Evolutionary conservation across 495 filamentous ascomycete genomes (phyloP).

Genomic region (Elasticomyces elasticus): DNA sequence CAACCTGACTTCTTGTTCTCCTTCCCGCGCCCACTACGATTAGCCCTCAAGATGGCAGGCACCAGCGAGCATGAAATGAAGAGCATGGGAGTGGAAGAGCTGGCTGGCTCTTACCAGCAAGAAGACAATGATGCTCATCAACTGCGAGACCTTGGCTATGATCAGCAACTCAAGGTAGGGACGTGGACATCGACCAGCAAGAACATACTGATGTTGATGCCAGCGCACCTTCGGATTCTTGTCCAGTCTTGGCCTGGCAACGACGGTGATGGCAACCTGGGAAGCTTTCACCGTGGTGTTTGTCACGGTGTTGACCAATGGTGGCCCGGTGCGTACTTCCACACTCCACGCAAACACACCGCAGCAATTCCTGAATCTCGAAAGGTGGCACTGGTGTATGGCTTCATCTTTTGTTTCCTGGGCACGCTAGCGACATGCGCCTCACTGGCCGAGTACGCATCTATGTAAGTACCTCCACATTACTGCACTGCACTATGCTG

Average conservation of each 20-base stretch:
- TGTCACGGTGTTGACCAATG: conserved; percentile 6
- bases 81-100: no score
- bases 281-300: conserved; percentile 4
- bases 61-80: no score
- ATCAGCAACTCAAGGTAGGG: neutral
- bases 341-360: no score
- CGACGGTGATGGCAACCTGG: conserved; percentile 9
- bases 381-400: conserved; percentile 9
- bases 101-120: neutral
- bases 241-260: conserved; percentile 4
- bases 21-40: no score
- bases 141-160: neutral
- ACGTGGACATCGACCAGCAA: no score
- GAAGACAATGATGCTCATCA: neutral
- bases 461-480: conserved; percentile 4
- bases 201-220: neutral
- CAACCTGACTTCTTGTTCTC: no score
- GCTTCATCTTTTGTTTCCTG: conserved; percentile 12
- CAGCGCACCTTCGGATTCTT: conserved; percentile 7
- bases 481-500: neutral
- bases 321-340: neutral
- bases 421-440: conserved; percentile 6
- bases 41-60: no score
- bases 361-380: no score
- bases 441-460: conserved; percentile 14